Conservation (phyloP, 2,329 filamentous ascomycete genomes). For the Nigrospora oryzae region DNA sequence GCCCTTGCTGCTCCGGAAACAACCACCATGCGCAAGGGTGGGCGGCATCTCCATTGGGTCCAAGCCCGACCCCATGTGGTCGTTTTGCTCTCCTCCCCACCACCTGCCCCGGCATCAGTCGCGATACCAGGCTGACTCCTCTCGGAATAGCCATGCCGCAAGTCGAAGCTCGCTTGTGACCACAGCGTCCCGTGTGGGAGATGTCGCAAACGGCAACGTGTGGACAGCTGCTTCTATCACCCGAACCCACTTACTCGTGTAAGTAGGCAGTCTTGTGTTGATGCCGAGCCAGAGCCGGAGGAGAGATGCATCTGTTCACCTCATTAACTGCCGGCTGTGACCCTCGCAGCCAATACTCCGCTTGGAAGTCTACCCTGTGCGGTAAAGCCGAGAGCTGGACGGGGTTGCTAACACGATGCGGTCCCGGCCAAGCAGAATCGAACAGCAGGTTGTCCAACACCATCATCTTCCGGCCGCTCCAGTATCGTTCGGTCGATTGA, state of each 20-base stretch:
- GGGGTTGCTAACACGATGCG: too few relatives aligned
- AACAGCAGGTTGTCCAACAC: too few relatives aligned
- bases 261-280: slow-evolving; percentile 5
- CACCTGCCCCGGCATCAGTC: not conserved
- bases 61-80: too few relatives aligned
- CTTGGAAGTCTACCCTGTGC: too few relatives aligned
- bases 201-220: slow-evolving; percentile 19
- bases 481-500: too few relatives aligned
- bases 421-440: too few relatives aligned
- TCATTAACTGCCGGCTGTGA: too few relatives aligned
- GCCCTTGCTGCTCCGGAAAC: slow-evolving; percentile 6
- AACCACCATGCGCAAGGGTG: not conserved
- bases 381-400: too few relatives aligned
- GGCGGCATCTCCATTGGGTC: too few relatives aligned
- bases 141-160: slow-evolving; percentile 18
- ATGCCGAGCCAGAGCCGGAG: not conserved
- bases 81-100: not conserved
- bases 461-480: too few relatives aligned
- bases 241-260: slow-evolving; percentile 23
- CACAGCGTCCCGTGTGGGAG: slow-evolving; percentile 25
- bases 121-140: slow-evolving; percentile 4
- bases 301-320: too few relatives aligned
- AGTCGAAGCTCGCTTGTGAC: slow-evolving; percentile 25
- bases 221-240: slow-evolving; percentile 22
- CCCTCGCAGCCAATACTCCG: too few relatives aligned